phyloP scores from a whole-genome alignment of 1,284 basidiomycete genomes.

The Sutorius eximius region DNA sequence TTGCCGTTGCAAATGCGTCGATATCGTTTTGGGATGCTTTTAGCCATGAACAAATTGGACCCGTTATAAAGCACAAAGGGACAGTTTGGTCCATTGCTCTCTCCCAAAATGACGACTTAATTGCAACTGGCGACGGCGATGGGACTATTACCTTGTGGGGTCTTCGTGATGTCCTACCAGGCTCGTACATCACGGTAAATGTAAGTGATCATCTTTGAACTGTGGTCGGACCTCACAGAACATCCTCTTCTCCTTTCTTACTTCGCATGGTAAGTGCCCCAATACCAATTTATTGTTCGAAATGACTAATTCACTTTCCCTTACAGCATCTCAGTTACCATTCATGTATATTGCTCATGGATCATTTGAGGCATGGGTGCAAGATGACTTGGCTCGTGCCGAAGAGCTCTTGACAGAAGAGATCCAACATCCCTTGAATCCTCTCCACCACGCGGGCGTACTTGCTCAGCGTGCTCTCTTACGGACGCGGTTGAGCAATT shows the following conservation, averaged over 20 bases:
- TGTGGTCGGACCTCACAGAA: background rate
- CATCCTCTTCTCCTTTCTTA: background rate
- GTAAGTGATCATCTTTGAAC: background rate
- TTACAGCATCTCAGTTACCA: background rate
- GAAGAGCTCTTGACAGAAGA: conserved; percentile 4
- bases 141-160: background rate
- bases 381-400: background rate
- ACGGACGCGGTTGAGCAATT: background rate
- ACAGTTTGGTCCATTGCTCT: background rate
- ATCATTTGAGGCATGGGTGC: background rate
- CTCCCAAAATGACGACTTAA: background rate
- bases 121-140: background rate
- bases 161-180: background rate
- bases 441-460: background rate
- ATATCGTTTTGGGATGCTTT: background rate
- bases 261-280: background rate
- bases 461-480: conserved; percentile 1
- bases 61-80: background rate
- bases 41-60: background rate
- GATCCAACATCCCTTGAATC: background rate
- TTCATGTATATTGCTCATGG: background rate
- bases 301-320: background rate
- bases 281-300: background rate
- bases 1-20: background rate
- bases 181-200: background rate